Conservation (phyloP, 257 asterid genomes). For the Plantago major region DNA sequence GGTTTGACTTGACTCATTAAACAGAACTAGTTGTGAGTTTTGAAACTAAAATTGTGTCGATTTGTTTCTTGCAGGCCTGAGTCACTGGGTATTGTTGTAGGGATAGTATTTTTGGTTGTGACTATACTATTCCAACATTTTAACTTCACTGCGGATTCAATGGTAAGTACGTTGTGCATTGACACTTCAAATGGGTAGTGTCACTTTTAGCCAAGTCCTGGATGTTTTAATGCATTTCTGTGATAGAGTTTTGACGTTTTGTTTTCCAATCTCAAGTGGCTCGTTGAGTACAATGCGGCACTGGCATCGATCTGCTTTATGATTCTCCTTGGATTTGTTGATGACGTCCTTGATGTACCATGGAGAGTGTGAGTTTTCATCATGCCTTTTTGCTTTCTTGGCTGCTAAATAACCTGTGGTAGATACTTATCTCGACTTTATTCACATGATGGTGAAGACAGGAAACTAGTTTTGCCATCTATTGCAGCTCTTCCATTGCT, state of each 20-base stretch:
- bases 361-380: constrained; percentile 90
- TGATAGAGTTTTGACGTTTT: constrained; percentile 13
- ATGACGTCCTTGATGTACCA: constrained; percentile 96
- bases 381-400: constrained; percentile 8
- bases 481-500: constrained; percentile 85
- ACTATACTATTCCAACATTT: constrained; percentile 71
- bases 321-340: constrained; percentile 92
- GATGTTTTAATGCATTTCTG: background rate
- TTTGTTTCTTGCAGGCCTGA: constrained; percentile 99
- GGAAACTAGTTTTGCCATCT: constrained; percentile 82
- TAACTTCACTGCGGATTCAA: constrained; percentile 31
- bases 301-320: constrained; percentile 92
- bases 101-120: constrained; percentile 70
- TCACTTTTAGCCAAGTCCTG: too few relatives aligned
- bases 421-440: constrained; percentile 28
- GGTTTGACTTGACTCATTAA: too few relatives aligned
- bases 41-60: too few relatives aligned
- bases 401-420: background rate
- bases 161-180: too few relatives aligned
- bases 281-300: constrained; percentile 96
- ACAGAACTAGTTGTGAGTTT: too few relatives aligned
- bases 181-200: too few relatives aligned
- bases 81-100: constrained; percentile 85
- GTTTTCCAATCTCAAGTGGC: constrained; percentile 52
- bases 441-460: constrained; percentile 35